Conservation (phyloP, 148 eudicot genomes). For the Persicaria maculosa region DNA sequence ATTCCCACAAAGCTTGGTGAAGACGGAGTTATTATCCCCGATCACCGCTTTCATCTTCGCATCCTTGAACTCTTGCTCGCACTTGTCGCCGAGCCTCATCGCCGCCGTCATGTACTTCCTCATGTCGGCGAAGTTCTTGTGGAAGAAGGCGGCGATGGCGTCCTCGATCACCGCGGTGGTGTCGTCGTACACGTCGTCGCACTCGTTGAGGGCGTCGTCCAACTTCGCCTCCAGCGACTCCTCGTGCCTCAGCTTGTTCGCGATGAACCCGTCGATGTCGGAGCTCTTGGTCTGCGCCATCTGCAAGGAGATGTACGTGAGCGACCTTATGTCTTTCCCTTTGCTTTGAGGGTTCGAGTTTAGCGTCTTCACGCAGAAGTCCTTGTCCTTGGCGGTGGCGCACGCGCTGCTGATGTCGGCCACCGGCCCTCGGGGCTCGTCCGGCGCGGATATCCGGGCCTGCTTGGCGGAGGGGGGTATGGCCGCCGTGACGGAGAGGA, state of each 20-base stretch:
- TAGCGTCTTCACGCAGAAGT: slow-evolving; percentile 17
- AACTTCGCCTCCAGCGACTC: neutral
- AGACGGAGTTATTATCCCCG: slow-evolving; percentile 2
- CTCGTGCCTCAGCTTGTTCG: slow-evolving; percentile 7
- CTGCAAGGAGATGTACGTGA: slow-evolving; percentile 25
- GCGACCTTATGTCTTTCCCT: slow-evolving; percentile 15
- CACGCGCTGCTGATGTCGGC: slow-evolving; percentile 17
- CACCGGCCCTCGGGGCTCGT: neutral
- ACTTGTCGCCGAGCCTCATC: slow-evolving; percentile 13
- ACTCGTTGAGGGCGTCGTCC: slow-evolving; percentile 13
- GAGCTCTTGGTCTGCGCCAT: slow-evolving; percentile 11
- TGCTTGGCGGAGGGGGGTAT: slow-evolving; percentile 1
- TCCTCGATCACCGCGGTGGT: slow-evolving; percentile 18
- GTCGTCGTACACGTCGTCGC: slow-evolving; percentile 11
- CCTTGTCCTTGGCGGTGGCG: neutral
- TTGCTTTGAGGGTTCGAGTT: slow-evolving; percentile 4
- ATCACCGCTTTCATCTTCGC: neutral
- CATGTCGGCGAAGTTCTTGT: neutral
- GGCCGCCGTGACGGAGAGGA: neutral
- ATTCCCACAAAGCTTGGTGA: slow-evolving; percentile 13
- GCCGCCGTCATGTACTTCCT: slow-evolving; percentile 19
- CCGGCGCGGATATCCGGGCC: neutral
- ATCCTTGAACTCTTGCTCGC: slow-evolving; percentile 12
- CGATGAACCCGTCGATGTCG: slow-evolving; percentile 4
- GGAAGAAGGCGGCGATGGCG: slow-evolving; percentile 15